These are phyloP conservation scores for Phialophora verrucosa DNA, from an alignment of 2,329 filamentous ascomycete genomes.

Conservation along the genomic window DNA sequence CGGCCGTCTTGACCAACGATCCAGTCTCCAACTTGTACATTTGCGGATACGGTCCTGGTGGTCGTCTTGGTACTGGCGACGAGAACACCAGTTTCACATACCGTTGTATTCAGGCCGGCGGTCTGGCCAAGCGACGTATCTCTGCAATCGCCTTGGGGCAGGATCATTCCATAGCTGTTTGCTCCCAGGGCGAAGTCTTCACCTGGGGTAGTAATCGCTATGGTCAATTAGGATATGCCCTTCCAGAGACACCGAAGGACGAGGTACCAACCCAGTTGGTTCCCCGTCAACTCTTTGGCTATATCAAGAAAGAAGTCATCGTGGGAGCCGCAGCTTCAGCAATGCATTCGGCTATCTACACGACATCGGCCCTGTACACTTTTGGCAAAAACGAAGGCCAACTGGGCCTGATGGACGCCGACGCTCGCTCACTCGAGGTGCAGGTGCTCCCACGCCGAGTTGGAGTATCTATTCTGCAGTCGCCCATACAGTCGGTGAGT, in stretches of 20 bases:
- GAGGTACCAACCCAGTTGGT: conserved; percentile 81
- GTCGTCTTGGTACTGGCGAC: conserved; percentile 85
- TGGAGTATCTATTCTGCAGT: conserved; percentile 78
- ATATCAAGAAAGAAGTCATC: conserved; percentile 83
- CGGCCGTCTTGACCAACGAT: conserved; percentile 84
- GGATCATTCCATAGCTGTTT: conserved; percentile 86
- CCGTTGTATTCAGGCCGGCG: conserved; percentile 76
- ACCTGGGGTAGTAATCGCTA: conserved; percentile 91
- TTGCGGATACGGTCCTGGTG: conserved; percentile 88
- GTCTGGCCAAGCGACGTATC: conserved; percentile 74
- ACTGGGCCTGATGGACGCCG: conserved; percentile 90
- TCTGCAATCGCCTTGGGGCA: conserved; percentile 82
- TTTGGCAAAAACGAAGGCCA: conserved; percentile 97
- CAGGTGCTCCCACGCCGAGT: conserved; percentile 84
- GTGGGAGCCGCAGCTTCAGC: conserved; percentile 85
- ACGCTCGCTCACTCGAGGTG: conserved; percentile 86
- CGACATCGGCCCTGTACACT: conserved; percentile 78
- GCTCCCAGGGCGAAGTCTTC: conserved; percentile 85
- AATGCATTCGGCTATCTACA: conserved; percentile 90
- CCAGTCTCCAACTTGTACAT: conserved; percentile 89
- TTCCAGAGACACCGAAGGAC: conserved; percentile 68
- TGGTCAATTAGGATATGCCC: conserved; percentile 82
- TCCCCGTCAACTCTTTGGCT: conserved; percentile 88
- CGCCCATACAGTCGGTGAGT: conserved; percentile 75
- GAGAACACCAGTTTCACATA: conserved; percentile 90